A percentile compares a stretch with the other conserved stretches of the same genome.
These are phyloP conservation scores for Saccharomycodes ludwigii DNA, from an alignment of 805 yeast species.

Conservation along the genomic window DNA sequence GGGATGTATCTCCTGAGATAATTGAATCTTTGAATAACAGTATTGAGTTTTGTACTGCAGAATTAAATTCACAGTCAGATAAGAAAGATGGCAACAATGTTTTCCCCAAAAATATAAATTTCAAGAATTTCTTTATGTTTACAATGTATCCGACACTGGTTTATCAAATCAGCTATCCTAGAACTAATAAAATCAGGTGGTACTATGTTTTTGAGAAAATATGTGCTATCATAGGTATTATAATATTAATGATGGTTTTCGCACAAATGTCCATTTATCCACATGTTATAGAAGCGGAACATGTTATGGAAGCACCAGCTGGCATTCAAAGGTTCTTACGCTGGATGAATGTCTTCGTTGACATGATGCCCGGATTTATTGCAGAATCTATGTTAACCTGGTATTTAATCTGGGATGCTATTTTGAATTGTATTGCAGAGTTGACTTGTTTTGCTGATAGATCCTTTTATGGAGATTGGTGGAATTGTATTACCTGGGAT, in stretches of 20 bases:
- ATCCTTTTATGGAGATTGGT: conserved; percentile 92
- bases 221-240: conserved; percentile 77
- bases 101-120: conserved; percentile 67
- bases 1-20: conserved; percentile 20
- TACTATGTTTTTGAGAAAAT: conserved; percentile 54
- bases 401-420: conserved; percentile 92
- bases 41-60: conserved; percentile 58
- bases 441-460: conserved; percentile 79
- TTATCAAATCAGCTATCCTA: conserved; percentile 71
- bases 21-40: conserved; percentile 31
- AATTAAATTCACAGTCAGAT: conserved; percentile 46
- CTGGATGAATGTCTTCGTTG: conserved; percentile 36
- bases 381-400: conserved; percentile 66
- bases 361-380: conserved; percentile 71
- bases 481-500: conserved; percentile 92
- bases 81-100: conserved; percentile 8
- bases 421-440: conserved; percentile 82
- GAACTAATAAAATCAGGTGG: conserved; percentile 61
- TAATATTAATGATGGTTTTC: conserved; percentile 65
- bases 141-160: conserved; percentile 85
- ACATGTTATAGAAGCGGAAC: conserved; percentile 6
- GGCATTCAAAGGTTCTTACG: conserved; percentile 24
- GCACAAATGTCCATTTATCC: conserved; percentile 74
- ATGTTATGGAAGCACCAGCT: conserved; percentile 46
- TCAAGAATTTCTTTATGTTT: conserved; percentile 57